Base-by-base conservation (phyloP, 1,284 basidiomycete species). In the Ganoderma lingzhi region DNA sequence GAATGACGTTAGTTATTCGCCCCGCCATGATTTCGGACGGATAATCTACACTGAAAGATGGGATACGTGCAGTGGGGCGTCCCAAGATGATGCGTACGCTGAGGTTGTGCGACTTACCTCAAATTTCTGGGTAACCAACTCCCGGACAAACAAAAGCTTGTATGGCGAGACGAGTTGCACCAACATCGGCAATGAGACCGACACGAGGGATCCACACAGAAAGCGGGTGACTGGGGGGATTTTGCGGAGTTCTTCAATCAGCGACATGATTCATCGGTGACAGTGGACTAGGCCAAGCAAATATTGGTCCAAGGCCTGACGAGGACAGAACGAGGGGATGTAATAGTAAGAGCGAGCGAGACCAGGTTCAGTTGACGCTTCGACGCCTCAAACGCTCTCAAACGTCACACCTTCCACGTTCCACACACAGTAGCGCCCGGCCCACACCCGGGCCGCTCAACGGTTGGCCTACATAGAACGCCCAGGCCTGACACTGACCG, bases 201-300 rank as follows among this genome's bases (percentile, higher is more conserved):
- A 87, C 1, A 92, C 77, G 2, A 89, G 88, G 0, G 93, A 90
- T 14, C 81, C 83, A 63, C 90, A 85, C 23, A 96, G 79, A 69
- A 90, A 89, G 39, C 95, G 88, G 2, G 96, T 96, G 30, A 97
- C 92, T 61, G 94, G 92, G 0, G 95, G 95, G 5, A 97, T 94
- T 82, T 95, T 95, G 73, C 84, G 85, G 63, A 95, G 80, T 82
- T 95, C 93, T 48, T 80, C 79, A 74, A 78, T 74, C 68, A 83
- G 77, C 1, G 79, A 78, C 78, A 78, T 79, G n/a, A 48, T 69
- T 39, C 8, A 28, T 19, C 42, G 39, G 45, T 30, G 30, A 32
- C 35, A 23, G 23, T 23, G 35, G 35, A 35, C 35, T 35, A 35
- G 14, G 6, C 30, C 30, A 32, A 17, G 15, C 14, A 9, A 23